Evolutionary conservation across 1,284 basidiomycete genomes (phyloP).

Genomic region (Ganoderma sinense): DNA sequence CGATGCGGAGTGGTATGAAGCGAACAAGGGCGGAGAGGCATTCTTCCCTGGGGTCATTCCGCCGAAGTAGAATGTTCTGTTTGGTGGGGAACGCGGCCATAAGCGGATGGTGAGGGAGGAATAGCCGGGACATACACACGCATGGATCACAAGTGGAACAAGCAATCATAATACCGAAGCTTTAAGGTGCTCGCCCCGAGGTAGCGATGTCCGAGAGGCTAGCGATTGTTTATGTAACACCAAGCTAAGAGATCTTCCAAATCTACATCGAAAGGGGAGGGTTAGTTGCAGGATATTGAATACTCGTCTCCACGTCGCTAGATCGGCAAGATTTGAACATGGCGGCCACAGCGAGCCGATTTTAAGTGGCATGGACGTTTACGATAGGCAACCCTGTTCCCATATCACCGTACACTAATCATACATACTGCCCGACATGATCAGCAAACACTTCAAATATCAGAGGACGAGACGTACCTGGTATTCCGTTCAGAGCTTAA

Average conservation of each 20-base stretch:
- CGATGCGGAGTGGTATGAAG: conserved; percentile 55
- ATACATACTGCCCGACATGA: neutral
- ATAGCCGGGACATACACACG: neutral
- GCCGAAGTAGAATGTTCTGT: neutral
- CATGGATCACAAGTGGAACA: neutral
- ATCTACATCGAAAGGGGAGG: no score
- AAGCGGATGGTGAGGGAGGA: neutral
- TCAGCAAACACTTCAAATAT: neutral
- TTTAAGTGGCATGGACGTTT: neutral
- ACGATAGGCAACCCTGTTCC: neutral
- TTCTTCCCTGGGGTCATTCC: conserved; percentile 22
- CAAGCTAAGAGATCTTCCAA: no score
- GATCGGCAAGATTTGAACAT: neutral
- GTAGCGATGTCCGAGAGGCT: neutral
- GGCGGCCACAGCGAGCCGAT: neutral
- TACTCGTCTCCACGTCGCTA: neutral
- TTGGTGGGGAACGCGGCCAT: neutral
- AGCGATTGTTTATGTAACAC: neutral
- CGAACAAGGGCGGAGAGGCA: conserved; percentile 18
- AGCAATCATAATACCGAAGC: neutral
- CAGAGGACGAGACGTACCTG: neutral
- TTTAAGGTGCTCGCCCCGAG: neutral
- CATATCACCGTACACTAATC: neutral
- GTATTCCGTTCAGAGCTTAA: conserved; percentile 25
- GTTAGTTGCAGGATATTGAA: no score